Base-by-base conservation (phyloP, 139 green algal genomes). In the Spirogloea muscicola region DNA sequence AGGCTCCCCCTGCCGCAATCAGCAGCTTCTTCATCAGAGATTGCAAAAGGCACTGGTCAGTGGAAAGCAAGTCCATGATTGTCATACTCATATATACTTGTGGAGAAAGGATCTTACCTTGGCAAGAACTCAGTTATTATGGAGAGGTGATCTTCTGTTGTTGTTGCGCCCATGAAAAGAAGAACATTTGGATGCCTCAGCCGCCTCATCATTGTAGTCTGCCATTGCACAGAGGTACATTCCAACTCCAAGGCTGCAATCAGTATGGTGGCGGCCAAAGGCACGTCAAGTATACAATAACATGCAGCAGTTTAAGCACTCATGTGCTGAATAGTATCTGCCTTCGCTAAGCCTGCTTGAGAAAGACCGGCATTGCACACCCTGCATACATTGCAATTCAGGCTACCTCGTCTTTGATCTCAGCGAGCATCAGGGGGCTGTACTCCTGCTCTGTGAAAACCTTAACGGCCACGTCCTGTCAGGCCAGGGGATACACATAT, bases 131-230 rank as follows among this genome's bases (percentile, higher is more conserved):
- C 68, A 1, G 68, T 76, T 13, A 76, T 37, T 27, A 76, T 76
- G 51, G 52, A 40, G 25, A 76, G 27, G 25, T 76, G 65, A 7
- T 68, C 52, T 2, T 25, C 13, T 25, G 49, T 77, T 0, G 69
- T 61, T 13, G 58, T 43, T 2, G 81, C 81, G 13, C 76, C 81
- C 63, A 84, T 79, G 72, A 86, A 86, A 1, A 84, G 62, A 1
- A 86, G 66, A 5, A 86, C 74, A 37, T 86, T 86, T 25, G 81
- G 81, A 48, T 86, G 81, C 10, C 81, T 52, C 48, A 84, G 36
- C 25, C 39, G 40, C 21, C 84, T 81, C 87, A 94, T 82, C 38
- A 82, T 82, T 21, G 13, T 75, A 68, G 80, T 68, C 67, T 76
- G 62, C 9, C 31, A 1, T n/a, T 27, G 34, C 13, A 0, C 7